These are phyloP conservation scores for Fraxinus angustifolia DNA, from an alignment of 305 asterid genomes.

Conservation along the genomic window DNA sequence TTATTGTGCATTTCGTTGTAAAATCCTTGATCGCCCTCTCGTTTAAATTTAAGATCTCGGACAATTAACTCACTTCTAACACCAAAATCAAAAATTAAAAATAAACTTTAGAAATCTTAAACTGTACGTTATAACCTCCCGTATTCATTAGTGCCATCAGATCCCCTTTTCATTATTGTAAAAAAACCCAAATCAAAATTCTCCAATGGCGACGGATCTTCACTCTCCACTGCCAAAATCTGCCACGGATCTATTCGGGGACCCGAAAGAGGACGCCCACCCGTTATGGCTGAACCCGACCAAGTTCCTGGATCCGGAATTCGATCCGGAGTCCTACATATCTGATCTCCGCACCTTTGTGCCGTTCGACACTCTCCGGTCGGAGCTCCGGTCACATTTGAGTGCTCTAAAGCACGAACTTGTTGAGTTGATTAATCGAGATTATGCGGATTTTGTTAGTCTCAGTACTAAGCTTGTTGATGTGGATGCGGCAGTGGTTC, in stretches of 20 bases:
- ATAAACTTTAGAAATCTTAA: neutral
- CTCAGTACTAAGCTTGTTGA: conserved; percentile 90
- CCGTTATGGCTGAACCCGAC: conserved; percentile 89
- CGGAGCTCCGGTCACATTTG: conserved; percentile 77
- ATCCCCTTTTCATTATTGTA: neutral
- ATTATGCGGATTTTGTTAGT: conserved; percentile 85
- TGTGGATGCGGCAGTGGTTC: conserved; percentile 80
- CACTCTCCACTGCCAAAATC: conserved; percentile 63
- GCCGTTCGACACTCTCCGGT: conserved; percentile 83
- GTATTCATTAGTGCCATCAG: neutral
- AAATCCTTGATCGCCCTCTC: too few relatives aligned
- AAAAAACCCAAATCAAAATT: conserved; percentile 7
- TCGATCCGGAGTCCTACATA: conserved; percentile 83
- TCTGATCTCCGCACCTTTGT: conserved; percentile 94
- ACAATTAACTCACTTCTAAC: neutral
- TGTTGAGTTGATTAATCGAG: conserved; percentile 84
- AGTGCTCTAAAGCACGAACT: conserved; percentile 69
- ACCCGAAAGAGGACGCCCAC: conserved; percentile 66
- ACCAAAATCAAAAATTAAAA: neutral
- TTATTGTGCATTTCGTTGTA: too few relatives aligned
- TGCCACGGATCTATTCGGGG: conserved; percentile 84
- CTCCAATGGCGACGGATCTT: conserved; percentile 59
- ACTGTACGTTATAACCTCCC: neutral
- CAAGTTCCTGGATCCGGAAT: conserved; percentile 62
- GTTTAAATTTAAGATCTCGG: neutral